phyloP scores from a whole-genome alignment of 176 grass and related monocot species.

The Elymus sibiricus region DNA sequence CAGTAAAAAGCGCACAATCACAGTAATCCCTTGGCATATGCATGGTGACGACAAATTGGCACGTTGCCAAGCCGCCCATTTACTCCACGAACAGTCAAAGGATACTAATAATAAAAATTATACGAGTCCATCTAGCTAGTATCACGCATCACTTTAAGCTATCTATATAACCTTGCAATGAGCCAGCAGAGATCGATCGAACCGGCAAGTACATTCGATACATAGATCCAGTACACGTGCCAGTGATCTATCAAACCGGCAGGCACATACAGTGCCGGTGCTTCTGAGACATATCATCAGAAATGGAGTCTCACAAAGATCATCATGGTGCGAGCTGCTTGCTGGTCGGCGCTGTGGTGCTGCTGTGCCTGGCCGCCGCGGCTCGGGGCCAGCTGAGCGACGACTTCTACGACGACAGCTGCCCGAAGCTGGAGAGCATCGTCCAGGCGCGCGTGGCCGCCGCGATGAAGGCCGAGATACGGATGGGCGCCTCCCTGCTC shows the following conservation, averaged over 20 bases:
- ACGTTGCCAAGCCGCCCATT: slow-evolving; percentile 21
- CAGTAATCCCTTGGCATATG: neutral
- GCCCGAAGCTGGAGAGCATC: slow-evolving; percentile 50
- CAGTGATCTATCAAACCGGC: neutral
- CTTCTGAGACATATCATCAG: neutral
- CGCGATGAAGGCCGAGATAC: slow-evolving; percentile 46
- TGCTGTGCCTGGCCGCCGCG: slow-evolving; percentile 41
- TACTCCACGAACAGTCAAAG: neutral
- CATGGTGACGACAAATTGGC: neutral
- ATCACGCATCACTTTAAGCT: neutral
- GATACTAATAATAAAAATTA: neutral
- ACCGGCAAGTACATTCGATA: neutral
- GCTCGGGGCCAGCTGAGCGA: slow-evolving; percentile 44
- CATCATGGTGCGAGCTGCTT: neutral
- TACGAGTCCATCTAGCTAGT: no score
- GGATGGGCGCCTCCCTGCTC: slow-evolving; percentile 77
- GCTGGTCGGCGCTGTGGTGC: neutral
- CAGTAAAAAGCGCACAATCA: neutral
- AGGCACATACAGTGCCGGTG: neutral
- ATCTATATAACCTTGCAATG: slow-evolving; percentile 44
- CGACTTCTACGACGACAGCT: slow-evolving; percentile 54
- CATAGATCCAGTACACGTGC: no score
- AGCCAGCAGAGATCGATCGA: neutral
- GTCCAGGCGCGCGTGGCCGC: slow-evolving; percentile 32
- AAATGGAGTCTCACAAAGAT: slow-evolving; percentile 1